Percentiles rank a stretch among this genome's conserved stretches.
These are phyloP conservation scores for Calonectria honghensis DNA, from an alignment of 2,329 filamentous ascomycete genomes.

Conservation along the genomic window DNA sequence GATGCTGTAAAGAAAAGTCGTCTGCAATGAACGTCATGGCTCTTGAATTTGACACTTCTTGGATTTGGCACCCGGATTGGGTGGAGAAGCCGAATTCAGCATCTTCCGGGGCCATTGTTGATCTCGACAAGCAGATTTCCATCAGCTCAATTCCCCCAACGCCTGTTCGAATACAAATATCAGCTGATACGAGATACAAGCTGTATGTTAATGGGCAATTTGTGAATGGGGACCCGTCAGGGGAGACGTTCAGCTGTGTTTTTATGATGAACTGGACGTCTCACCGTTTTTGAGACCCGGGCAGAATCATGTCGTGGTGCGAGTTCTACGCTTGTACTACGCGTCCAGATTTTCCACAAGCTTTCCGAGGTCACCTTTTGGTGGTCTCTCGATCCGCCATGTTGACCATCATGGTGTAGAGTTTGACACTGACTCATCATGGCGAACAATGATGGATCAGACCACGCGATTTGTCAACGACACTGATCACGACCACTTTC, in stretches of 20 bases:
- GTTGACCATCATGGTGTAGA: not conserved
- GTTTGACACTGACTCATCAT: not conserved
- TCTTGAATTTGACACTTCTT: conserved; percentile 32
- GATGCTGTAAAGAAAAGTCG: not conserved
- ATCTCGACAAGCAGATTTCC: conserved; percentile 36
- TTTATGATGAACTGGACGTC: conserved; percentile 51
- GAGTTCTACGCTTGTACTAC: conserved; percentile 47
- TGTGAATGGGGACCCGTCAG: conserved; percentile 45
- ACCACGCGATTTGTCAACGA: not conserved
- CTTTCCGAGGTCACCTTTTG: conserved; percentile 42
- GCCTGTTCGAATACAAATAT: conserved; percentile 42
- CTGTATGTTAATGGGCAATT: conserved; percentile 46
- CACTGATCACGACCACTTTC: not conserved
- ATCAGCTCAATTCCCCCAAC: conserved; percentile 8
- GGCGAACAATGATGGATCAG: not conserved
- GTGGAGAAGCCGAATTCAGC: conserved; percentile 31
- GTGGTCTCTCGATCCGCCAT: not conserved
- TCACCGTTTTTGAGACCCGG: conserved; percentile 40
- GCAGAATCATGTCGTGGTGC: conserved; percentile 40
- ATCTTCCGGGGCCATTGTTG: conserved; percentile 41
- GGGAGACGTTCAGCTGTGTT: conserved; percentile 48
- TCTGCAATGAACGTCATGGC: not conserved
- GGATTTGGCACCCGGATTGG: conserved; percentile 48
- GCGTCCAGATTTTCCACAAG: conserved; percentile 39
- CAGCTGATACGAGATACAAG: conserved; percentile 51